Base-by-base conservation (phyloP, 352 stramenopile genomes). In the Phytophthora pinifolia region DNA sequence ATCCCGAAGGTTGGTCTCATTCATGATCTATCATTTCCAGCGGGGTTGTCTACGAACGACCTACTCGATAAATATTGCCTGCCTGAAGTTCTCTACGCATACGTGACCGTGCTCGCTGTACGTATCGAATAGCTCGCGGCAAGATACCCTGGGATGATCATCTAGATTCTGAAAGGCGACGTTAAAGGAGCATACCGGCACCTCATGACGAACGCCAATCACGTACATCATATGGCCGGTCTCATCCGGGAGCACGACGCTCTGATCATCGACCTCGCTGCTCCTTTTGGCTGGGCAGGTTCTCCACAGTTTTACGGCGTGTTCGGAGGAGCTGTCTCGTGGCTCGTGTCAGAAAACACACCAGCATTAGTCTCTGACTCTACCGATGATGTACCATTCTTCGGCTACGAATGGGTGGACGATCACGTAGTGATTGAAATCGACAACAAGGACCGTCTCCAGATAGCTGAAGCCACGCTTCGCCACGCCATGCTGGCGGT, bases 341-440 rank as follows among this genome's bases (percentile, higher is more conserved):
- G 36, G 36, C 8, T 45, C 8, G 20, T 45, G 17, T 13, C 9
- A 0, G 14, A 17, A 18, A 45, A 45, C 15, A 31, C 38, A n/a
- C 46, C 46, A 17, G 46, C 33, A 2, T n/a, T 44, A 15, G 25
- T 10, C 17, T 25, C 13, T 14, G 3, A 6, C 14, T 36, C 20
- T 2, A 18, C 2, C 0, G 66, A 71, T 31, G 14, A 17, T 1
- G 35, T 59, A 6, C 30, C 43, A 2, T 68, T 70, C 29, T 72
- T 64, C 15, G 27, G 25, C 1, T 76, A 60, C 29, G 62, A 67
- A n/a, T 76, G 62, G 67, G 55, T 70, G 1, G 67, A 72, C 20
- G 67, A 25, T 25, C 54, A 72, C 18, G 44, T 70, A 14, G 7
- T 72, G 13, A 45, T 76, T 6, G 67, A 75, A 41, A 1, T 31